Conservation (phyloP, 352 stramenopile genomes). For the Phytophthora pini region DNA sequence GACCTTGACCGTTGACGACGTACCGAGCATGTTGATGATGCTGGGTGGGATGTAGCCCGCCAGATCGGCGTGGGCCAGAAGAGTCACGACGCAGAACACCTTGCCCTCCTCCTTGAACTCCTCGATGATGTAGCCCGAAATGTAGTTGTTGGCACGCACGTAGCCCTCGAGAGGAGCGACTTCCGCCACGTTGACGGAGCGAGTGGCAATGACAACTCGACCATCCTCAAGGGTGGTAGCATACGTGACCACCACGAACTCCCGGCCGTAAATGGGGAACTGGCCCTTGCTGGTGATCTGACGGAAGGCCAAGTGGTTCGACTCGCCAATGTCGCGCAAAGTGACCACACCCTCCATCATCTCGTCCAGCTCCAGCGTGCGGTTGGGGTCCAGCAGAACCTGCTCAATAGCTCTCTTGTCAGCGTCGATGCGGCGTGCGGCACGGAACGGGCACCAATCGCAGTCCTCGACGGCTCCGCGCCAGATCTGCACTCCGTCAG, state of each 20-base stretch:
- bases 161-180: conserved; percentile 59
- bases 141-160: conserved; percentile 69
- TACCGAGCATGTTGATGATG: conserved; percentile 87
- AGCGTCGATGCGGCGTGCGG: conserved; percentile 56
- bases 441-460: conserved; percentile 78
- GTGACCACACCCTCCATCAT: conserved; percentile 78
- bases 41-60: conserved; percentile 79
- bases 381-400: conserved; percentile 63
- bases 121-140: conserved; percentile 84
- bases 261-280: conserved; percentile 76
- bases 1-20: conserved; percentile 84
- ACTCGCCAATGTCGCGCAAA: conserved; percentile 59
- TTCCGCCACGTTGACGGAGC: conserved; percentile 59
- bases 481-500: conserved; percentile 60
- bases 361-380: conserved; percentile 78
- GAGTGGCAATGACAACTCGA: conserved; percentile 67
- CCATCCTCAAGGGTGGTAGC: conserved; percentile 59
- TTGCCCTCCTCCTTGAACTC: conserved; percentile 56
- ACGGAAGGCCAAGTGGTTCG: conserved; percentile 64
- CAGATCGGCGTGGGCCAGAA: conserved; percentile 80
- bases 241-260: conserved; percentile 79
- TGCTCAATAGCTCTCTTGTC: conserved; percentile 63
- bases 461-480: conserved; percentile 66
- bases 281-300: conserved; percentile 82
- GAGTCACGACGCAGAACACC: conserved; percentile 73